Conservation (phyloP, 2,329 filamentous ascomycete species). For the Pseudogymnoascus sp. region DNA sequence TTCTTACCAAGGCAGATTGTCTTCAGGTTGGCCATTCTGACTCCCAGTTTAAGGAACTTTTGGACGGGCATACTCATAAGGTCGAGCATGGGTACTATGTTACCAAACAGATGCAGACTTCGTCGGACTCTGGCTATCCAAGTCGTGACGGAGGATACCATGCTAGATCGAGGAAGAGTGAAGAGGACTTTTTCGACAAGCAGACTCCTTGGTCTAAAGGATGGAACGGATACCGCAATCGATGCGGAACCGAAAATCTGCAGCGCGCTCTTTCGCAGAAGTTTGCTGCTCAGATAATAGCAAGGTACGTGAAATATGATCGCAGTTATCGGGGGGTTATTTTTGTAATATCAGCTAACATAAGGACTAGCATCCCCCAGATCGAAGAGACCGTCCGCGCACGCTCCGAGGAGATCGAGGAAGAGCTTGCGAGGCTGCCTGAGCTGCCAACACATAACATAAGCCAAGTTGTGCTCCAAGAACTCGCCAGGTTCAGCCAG, state of each 20-base stretch:
- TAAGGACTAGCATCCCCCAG: constrained; percentile 30
- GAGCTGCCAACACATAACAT: constrained; percentile 61
- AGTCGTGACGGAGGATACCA: constrained; percentile 34
- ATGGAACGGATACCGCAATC: constrained; percentile 33
- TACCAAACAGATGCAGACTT: constrained; percentile 58
- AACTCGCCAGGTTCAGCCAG: constrained; percentile 51
- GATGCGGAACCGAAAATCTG: constrained; percentile 47
- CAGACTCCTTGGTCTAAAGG: constrained; percentile 38
- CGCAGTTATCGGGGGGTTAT: background rate
- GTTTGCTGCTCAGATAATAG: constrained; percentile 40
- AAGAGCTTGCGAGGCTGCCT: constrained; percentile 52
- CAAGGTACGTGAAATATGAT: constrained; percentile 22
- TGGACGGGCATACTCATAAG: constrained; percentile 51
- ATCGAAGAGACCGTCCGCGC: constrained; percentile 31
- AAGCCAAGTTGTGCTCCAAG: constrained; percentile 55
- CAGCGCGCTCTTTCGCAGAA: constrained; percentile 42
- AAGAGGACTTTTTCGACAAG: constrained; percentile 43
- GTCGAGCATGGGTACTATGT: constrained; percentile 74
- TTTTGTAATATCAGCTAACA: constrained; percentile 12
- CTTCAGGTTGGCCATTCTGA: constrained; percentile 46
- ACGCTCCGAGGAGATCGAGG: constrained; percentile 45
- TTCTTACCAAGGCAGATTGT: constrained; percentile 80
- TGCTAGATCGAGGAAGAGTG: constrained; percentile 39
- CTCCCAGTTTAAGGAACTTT: constrained; percentile 56
- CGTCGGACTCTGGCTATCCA: background rate